Conservation (phyloP, 768 basidiomycete genomes). For the Russula dissimulans region DNA sequence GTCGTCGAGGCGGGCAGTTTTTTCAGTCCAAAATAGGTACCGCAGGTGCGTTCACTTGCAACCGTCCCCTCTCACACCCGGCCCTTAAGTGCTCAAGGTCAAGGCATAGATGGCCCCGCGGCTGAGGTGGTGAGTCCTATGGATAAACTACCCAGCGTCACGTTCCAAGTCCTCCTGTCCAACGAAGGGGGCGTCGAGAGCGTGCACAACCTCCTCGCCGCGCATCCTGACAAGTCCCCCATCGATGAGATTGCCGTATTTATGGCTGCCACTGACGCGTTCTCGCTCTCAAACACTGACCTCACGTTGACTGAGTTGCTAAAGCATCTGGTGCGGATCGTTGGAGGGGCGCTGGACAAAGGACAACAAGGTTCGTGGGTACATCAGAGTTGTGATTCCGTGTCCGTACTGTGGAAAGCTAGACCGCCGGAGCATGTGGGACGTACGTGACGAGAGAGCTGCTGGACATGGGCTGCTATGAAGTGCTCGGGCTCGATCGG, state of each 20-base stretch:
- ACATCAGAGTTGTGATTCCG: too few species aligned
- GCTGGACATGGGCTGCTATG: conserved; percentile 96
- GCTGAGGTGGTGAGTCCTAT: conserved; percentile 58
- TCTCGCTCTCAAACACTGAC: conserved; percentile 80
- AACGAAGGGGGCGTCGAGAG: conserved; percentile 70
- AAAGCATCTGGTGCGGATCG: conserved; percentile 54
- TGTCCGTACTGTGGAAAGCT: too few species aligned
- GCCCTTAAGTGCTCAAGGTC: not conserved
- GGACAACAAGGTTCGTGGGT: conserved; percentile 69
- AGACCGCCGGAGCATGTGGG: too few species aligned
- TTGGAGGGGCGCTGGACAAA: conserved; percentile 46
- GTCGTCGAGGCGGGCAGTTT: conserved; percentile 83
- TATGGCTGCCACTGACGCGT: conserved; percentile 80
- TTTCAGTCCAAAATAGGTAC: conserved; percentile 90
- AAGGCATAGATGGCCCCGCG: conserved; percentile 73
- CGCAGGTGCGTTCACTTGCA: conserved; percentile 47
- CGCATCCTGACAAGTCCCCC: conserved; percentile 34
- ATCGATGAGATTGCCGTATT: conserved; percentile 86
- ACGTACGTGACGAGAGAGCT: too few species aligned
- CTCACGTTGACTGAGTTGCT: conserved; percentile 63
- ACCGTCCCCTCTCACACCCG: not conserved
- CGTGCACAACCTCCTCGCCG: conserved; percentile 47
- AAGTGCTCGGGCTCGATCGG: conserved; percentile 86
- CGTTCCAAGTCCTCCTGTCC: conserved; percentile 75
- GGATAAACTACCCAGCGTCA: conserved; percentile 42